phyloP scores from a whole-genome alignment of 148 eudicot species.

The Amaranthus cruentus region DNA sequence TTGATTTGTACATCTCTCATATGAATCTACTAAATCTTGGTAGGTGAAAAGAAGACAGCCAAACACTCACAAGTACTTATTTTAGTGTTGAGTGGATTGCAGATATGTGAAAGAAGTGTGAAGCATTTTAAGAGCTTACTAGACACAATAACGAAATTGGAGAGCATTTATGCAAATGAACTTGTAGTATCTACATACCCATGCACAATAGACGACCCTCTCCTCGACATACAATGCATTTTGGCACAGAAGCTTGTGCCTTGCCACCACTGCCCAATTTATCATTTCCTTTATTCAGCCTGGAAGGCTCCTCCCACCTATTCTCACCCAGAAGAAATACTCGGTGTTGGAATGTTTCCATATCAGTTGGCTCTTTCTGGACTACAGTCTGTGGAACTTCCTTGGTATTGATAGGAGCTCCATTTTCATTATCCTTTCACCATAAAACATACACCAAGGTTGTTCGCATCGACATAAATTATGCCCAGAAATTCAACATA shows the following conservation, averaged over 20 bases:
- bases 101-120: background rate
- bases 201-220: slow-evolving; percentile 79
- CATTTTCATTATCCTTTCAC: slow-evolving; percentile 51
- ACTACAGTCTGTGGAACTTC: slow-evolving; percentile 41
- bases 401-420: slow-evolving; percentile 42
- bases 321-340: slow-evolving; percentile 97
- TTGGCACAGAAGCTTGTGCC: slow-evolving; percentile 29
- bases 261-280: slow-evolving; percentile 28
- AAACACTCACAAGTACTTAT: background rate
- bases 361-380: slow-evolving; percentile 34
- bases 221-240: slow-evolving; percentile 72
- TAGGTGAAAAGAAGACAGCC: too few relatives aligned
- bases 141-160: background rate
- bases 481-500: too few relatives aligned
- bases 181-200: slow-evolving; percentile 41
- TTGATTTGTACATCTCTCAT: too few relatives aligned
- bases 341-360: slow-evolving; percentile 33
- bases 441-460: slow-evolving; percentile 2
- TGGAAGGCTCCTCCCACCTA: slow-evolving; percentile 92
- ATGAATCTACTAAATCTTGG: too few relatives aligned
- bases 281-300: slow-evolving; percentile 44
- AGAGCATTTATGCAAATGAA: background rate
- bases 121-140: background rate
- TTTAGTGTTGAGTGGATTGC: background rate
- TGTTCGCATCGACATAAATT: background rate